Base-by-base conservation (phyloP, 2,329 filamentous ascomycete species). In the Fusarium sp. region DNA sequence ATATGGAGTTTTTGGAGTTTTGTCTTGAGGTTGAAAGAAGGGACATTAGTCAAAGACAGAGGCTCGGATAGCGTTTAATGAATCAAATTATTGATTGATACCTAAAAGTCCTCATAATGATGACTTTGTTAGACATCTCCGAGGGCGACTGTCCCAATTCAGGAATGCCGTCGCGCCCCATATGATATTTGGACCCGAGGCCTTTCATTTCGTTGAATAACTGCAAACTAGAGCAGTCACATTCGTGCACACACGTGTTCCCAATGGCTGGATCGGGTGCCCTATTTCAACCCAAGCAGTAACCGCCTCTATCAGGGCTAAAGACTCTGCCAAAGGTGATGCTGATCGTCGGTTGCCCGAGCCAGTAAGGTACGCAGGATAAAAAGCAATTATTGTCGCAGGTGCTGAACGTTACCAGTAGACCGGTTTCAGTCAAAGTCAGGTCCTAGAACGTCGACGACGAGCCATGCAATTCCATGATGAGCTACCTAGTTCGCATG, bases 1-100 rank as follows among this genome's bases (percentile, higher is more conserved):
- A 51, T 63, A 49, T 21, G 61, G 61, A 51, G 49, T 63, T 57
- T 10, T n/a, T 33, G 61, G 57, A 43, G 43, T 63, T 54, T 44
- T 56, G 49, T 49, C 21, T 49, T 29, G 9, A 17, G 42, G 33
- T 39, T 29, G 35, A 50, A 65, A 52, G 44, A 43, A 43, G 42
- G 46, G 32, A 39, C 36, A 27, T 19, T 36, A 43, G 48, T 39
- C 51, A 64, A 64, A 39, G 45, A 59, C 27, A 58, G 23, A 42
- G 25, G 21, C 29, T 53, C n/a, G 35, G 49, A 38, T 53, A 44
- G 60, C 50, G 51, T 60, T 38, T 37, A 29, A 15, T 52, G 53
- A 48, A 58, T 54, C 45, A 44, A 57, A 49, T 17, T 35, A 25
- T 38, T 46, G 17, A 17, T 38, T n/a, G 27, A 39, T 19, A 53